Evolutionary conservation across 495 filamentous ascomycete species (phyloP), one percentile per base, ranked within the genome.

Genomic region (Clavariopsis aquatica): DNA sequence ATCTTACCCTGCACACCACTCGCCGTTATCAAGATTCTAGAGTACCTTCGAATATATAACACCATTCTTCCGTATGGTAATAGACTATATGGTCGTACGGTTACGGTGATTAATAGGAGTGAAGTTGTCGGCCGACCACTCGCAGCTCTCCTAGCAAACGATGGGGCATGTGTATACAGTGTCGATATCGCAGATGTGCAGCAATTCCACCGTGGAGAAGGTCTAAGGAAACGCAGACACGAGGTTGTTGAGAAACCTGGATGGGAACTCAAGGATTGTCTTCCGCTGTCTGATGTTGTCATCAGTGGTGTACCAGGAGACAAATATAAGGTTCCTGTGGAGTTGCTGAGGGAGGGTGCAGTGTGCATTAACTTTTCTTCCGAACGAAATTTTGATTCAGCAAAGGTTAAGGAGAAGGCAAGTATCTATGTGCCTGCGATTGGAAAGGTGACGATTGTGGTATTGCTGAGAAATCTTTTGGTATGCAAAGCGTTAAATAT

Each of bases 361-460:
- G 90, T 96, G 20, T 98, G 94, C 78, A 89, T 98, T 76, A 98
- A 98, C 76, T 97, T 98, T 76, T 96, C 92, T 17, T 95, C 89
- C 45, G 92, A 92, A 74, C 92, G 92, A 82, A 98, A 98, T 78
- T 98, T 98, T 75, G 38, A 43, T 43, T 87, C 84, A 57, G 84
- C 85, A 0, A 88, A 88, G 55, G 85, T 98, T 49, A 96, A 94
- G 78, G 89, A 95, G 71, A 93, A 90, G 78, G 94, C 94, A 1
- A 90, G 90, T n/a, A 93, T 98, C 70, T 98, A 95, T 64, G 92
- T 98, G 7, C 94, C 94, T 6, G 93, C 92, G 1, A 95, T 95
- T 70, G 94, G 94, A 56, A 98, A 97, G 79, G 94, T 98, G 26
- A 98, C 94, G 0, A 97, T 98, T 73, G 88, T 93, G 12, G 86